Percentiles rank a stretch among this genome's conserved stretches.
Evolutionary conservation across 73 alveolate species (phyloP).

Genomic region (Symbiodinium pilosum): DNA sequence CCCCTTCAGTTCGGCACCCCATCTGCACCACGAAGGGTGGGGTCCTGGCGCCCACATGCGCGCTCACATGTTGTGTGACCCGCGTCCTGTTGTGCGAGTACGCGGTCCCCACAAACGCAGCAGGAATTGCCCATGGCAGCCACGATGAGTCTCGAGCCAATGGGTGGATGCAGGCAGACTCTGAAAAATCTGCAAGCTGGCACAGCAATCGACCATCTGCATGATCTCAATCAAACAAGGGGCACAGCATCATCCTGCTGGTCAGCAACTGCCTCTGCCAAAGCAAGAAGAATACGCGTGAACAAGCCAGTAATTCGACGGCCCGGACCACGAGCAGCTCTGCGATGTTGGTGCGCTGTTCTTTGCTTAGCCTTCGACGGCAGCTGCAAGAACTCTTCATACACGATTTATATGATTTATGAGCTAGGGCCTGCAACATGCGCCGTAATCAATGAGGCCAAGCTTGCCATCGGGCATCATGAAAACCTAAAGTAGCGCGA

Average conservation of each 20-base stretch:
- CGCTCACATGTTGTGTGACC: too few species aligned
- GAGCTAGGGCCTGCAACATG: conserved; percentile 50
- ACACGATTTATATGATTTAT: background rate
- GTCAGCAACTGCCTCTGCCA: conserved; percentile 61
- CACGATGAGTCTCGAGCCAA: background rate
- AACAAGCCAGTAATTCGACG: background rate
- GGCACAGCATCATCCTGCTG: conserved; percentile 77
- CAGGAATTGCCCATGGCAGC: conserved; percentile 24
- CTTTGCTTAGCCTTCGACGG: conserved; percentile 21
- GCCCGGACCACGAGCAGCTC: conserved; percentile 38
- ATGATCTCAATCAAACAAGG: too few species aligned
- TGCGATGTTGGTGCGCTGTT: conserved; percentile 68
- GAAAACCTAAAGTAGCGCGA: too few species aligned
- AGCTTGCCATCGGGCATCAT: conserved; percentile 57
- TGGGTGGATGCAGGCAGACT: too few species aligned
- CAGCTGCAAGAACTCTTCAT: background rate
- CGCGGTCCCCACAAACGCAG: conserved; percentile 20
- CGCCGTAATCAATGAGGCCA: conserved; percentile 94
- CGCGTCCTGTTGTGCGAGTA: background rate
- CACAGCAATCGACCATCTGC: too few species aligned
- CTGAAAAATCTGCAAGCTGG: too few species aligned
- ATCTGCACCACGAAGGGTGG: background rate
- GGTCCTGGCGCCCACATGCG: too few species aligned
- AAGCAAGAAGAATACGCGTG: background rate
- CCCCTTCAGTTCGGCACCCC: background rate